phyloP scores from a whole-genome alignment of 1,284 basidiomycete species.

The Apiotrichum laibachii region DNA sequence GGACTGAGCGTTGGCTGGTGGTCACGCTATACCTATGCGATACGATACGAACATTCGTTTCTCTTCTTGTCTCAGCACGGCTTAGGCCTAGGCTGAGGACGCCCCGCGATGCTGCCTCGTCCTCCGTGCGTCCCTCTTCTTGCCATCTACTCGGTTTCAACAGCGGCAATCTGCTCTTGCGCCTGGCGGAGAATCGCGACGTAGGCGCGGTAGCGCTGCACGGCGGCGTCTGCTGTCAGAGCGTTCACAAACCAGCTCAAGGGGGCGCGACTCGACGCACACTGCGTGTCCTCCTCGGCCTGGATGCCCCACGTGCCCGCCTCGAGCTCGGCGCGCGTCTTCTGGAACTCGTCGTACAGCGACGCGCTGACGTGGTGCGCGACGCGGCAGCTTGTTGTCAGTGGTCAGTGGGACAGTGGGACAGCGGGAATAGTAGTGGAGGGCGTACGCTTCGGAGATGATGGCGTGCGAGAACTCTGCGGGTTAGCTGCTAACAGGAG shows the following conservation, averaged over 20 bases:
- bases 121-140: too few species aligned
- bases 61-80: too few species aligned
- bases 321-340: constrained; percentile 20
- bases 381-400: constrained; percentile 5
- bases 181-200: constrained; percentile 11
- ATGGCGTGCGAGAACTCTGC: constrained; percentile 6
- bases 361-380: constrained; percentile 22
- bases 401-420: neutral
- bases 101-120: too few species aligned
- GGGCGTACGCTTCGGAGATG: constrained; percentile 5
- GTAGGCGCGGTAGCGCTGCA: neutral
- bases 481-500: neutral
- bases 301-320: constrained; percentile 25
- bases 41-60: too few species aligned
- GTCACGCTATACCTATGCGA: too few species aligned
- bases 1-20: too few species aligned
- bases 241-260: too few species aligned
- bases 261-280: constrained; percentile 27
- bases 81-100: too few species aligned
- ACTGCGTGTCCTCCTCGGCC: constrained; percentile 30
- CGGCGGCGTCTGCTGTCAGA: neutral
- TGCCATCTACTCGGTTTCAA: too few species aligned
- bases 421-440: too few species aligned
- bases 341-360: constrained; percentile 19
- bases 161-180: constrained; percentile 10